Evolutionary conservation across 495 filamentous ascomycete species (phyloP).

Genomic region (Aspergillus nidulans): DNA sequence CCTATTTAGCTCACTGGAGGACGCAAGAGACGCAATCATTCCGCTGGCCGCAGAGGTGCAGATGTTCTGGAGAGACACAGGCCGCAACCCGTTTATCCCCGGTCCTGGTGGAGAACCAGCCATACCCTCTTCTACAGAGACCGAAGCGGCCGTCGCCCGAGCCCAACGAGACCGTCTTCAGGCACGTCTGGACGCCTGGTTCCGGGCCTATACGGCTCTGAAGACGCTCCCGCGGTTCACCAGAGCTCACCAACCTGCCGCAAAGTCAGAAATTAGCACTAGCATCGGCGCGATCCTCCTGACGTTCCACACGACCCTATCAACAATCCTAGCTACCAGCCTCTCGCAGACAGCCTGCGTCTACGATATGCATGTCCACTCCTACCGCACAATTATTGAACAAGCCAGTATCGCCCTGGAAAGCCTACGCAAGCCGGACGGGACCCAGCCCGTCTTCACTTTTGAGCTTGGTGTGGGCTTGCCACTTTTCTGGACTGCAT

Average conservation of each 20-base stretch:
- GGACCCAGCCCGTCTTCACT: conserved; percentile 29
- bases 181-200: not conserved
- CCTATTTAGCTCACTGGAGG: conserved; percentile 13
- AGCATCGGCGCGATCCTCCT: conserved; percentile 1
- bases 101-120: not conserved
- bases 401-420: conserved; percentile 19
- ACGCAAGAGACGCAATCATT: conserved; percentile 16
- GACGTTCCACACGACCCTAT: not conserved
- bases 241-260: too few species aligned
- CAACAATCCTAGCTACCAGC: conserved; percentile 12
- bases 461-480: conserved; percentile 35
- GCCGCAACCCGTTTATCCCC: not conserved
- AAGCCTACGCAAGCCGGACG: conserved; percentile 17
- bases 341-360: conserved; percentile 10
- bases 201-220: not conserved
- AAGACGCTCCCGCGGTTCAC: too few species aligned
- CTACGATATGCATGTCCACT: conserved; percentile 15
- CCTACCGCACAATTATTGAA: conserved; percentile 32
- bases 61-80: conserved; percentile 21
- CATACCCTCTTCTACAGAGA: not conserved
- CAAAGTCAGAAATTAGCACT: too few species aligned
- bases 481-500: conserved; percentile 28
- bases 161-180: conserved; percentile 7
- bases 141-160: not conserved
- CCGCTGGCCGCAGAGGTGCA: conserved; percentile 16